phyloP scores from a whole-genome alignment of 305 asterid genomes.

The Lippia alba region DNA sequence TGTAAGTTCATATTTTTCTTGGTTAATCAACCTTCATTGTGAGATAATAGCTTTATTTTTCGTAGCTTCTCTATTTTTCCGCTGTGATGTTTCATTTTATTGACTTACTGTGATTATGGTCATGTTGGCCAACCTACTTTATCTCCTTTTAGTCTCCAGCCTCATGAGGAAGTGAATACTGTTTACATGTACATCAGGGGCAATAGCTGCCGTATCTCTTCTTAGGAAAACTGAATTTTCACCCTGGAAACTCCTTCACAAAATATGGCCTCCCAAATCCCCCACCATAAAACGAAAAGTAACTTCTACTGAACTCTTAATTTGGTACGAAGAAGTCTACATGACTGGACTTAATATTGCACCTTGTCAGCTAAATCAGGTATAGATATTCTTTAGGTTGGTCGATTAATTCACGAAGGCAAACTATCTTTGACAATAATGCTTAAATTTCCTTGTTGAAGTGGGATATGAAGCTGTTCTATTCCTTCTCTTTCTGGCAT shows the following conservation, averaged over 20 bases:
- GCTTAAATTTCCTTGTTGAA: not conserved
- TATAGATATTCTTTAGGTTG: not conserved
- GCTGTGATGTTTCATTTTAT: slow-evolving; percentile 2
- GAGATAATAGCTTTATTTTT: slow-evolving; percentile 3
- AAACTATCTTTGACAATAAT: not conserved
- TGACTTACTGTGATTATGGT: slow-evolving; percentile 10
- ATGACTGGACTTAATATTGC: slow-evolving; percentile 7
- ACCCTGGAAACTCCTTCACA: not conserved
- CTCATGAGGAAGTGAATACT: slow-evolving; percentile 15
- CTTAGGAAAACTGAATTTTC: slow-evolving; percentile 15
- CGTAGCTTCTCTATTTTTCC: not conserved
- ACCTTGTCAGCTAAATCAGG: not conserved
- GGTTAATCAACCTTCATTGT: slow-evolving; percentile 14
- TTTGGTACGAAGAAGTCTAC: slow-evolving; percentile 7
- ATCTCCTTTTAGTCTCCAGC: slow-evolving; percentile 1
- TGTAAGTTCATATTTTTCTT: slow-evolving; percentile 61
- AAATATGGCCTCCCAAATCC: not conserved
- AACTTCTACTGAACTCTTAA: slow-evolving; percentile 4
- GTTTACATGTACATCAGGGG: slow-evolving; percentile 16
- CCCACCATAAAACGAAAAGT: not conserved
- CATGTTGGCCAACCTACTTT: slow-evolving; percentile 14
- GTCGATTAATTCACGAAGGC: not conserved
- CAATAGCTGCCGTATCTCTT: slow-evolving; percentile 2
- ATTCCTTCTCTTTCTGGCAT: slow-evolving; percentile 3
- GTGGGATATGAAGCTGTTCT: not conserved